Conservation (phyloP, 192 early-diverging fungal species). For the Coemansia sp. region DNA sequence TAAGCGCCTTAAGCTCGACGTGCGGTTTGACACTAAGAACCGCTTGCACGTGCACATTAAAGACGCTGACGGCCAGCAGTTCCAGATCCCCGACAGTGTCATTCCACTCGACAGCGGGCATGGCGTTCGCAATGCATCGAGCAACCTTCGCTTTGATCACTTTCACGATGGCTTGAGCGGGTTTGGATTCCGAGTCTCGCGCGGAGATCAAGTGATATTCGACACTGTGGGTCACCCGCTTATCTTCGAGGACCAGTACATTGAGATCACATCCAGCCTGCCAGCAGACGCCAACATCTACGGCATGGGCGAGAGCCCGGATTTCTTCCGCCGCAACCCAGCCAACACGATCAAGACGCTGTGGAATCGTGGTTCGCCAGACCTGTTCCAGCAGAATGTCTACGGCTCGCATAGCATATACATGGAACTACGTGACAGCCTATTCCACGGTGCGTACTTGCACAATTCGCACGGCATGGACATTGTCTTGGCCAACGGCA, state of each 20-base stretch:
- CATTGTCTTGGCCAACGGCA: constrained; percentile 51
- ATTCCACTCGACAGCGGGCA: constrained; percentile 24
- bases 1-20: constrained; percentile 42
- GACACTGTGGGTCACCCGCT: constrained; percentile 48
- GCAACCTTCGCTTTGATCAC: constrained; percentile 20
- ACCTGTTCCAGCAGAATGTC: constrained; percentile 57
- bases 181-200: constrained; percentile 42
- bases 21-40: constrained; percentile 58
- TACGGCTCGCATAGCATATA: constrained; percentile 71
- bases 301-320: constrained; percentile 66
- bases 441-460: constrained; percentile 61
- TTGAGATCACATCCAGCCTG: constrained; percentile 63
- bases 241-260: constrained; percentile 69
- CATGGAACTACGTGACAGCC: constrained; percentile 61
- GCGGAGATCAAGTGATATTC: constrained; percentile 32
- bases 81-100: constrained; percentile 48
- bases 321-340: constrained; percentile 58
- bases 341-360: constrained; percentile 44
- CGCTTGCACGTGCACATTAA: constrained; percentile 61
- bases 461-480: constrained; percentile 75
- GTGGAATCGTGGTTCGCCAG: constrained; percentile 55
- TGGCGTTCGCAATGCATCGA: constrained; percentile 9
- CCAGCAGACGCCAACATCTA: constrained; percentile 66
- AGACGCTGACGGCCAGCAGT: constrained; percentile 34
- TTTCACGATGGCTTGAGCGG: constrained; percentile 17